Evolutionary conservation across 1,284 basidiomycete genomes (phyloP), one percentile per base, ranked within the genome.

Genomic region (Fereydounia khargensis): DNA sequence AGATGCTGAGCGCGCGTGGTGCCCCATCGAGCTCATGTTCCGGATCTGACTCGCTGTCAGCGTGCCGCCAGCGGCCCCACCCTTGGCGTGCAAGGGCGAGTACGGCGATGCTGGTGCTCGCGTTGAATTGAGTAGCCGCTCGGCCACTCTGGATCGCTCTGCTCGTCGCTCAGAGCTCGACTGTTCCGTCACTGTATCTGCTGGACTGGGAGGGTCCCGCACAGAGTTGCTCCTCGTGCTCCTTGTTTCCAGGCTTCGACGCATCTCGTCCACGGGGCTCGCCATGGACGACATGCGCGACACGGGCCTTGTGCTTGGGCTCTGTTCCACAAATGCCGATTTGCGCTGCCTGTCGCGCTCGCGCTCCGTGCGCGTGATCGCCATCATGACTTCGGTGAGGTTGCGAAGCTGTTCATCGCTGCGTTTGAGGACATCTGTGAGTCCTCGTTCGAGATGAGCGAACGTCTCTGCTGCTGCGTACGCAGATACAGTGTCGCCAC

Each of bases 341-440:
- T 36, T 36, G 9, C 35, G 4, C 20, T 36, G 35, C 3, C 35
- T 19, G 14, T 36, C 35, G 19, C 35, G 20, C 22, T 36, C 35
- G 8, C 35, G 4, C 19, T 36, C 35, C 10, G 58, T 32, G 5
- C 55, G 40, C 5, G 57, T 47, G 28, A 73, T 36, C 0, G 50
- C 48, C 16, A 73, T 55, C 5, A 73, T 28, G n/a, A 51, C 57
- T 23, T 73, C 70, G 2, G 60, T 65, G 3, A 73, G 39, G 28
- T 39, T 56, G 9, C 71, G 39, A 3, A 73, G 47, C 24, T 73
- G 68, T 19, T 73, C 71, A 42, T 73, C 68, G 34, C 68, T 70
- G 24, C 53, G 23, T 6, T 55, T 37, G 4, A 73, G 39, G 10
- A 73, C 44, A 3, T 46, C 39, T 10, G 38, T 39, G 5, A 70